phyloP scores from a whole-genome alignment of 179 eudicot genomes.

The Camellia oleifera region DNA sequence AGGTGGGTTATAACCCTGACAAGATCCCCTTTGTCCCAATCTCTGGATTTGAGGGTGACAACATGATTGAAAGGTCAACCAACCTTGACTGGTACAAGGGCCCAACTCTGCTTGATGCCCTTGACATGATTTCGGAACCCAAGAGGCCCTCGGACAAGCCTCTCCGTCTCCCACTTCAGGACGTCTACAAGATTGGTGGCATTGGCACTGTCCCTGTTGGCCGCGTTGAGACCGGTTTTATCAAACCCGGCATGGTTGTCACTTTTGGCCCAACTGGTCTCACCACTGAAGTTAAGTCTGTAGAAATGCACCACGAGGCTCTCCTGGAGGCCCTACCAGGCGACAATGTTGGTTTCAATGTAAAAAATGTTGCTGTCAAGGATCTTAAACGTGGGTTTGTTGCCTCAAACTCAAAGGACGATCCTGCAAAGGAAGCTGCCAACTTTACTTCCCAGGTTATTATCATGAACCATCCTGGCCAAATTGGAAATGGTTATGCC shows the following conservation, averaged over 20 bases:
- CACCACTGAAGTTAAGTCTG: slow-evolving; percentile 29
- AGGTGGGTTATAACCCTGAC: slow-evolving; percentile 25
- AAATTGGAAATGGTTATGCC: slow-evolving; percentile 26
- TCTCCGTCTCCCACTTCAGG: slow-evolving; percentile 29
- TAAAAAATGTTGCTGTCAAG: slow-evolving; percentile 32
- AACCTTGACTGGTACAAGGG: slow-evolving; percentile 34
- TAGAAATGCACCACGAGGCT: slow-evolving; percentile 32
- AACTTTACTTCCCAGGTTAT: slow-evolving; percentile 27
- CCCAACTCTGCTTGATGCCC: slow-evolving; percentile 28
- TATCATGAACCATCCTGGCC: slow-evolving; percentile 33
- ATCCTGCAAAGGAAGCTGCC: slow-evolving; percentile 33
- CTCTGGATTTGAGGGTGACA: slow-evolving; percentile 29
- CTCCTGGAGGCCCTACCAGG: slow-evolving; percentile 23
- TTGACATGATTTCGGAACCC: slow-evolving; percentile 23
- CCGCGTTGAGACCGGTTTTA: slow-evolving; percentile 26
- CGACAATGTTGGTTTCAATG: slow-evolving; percentile 31
- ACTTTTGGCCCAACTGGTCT: slow-evolving; percentile 28
- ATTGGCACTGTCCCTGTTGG: slow-evolving; percentile 33
- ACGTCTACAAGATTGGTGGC: slow-evolving; percentile 32
- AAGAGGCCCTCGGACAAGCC: slow-evolving; percentile 34
- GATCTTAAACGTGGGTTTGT: slow-evolving; percentile 33
- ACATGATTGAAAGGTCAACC: slow-evolving; percentile 30
- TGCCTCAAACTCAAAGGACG: slow-evolving; percentile 30
- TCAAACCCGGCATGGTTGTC: slow-evolving; percentile 29
- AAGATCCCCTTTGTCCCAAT: slow-evolving; percentile 25